These are phyloP conservation scores for Podaxis mareebaensis DNA, from an alignment of 768 basidiomycete genomes.

Conservation along the genomic window DNA sequence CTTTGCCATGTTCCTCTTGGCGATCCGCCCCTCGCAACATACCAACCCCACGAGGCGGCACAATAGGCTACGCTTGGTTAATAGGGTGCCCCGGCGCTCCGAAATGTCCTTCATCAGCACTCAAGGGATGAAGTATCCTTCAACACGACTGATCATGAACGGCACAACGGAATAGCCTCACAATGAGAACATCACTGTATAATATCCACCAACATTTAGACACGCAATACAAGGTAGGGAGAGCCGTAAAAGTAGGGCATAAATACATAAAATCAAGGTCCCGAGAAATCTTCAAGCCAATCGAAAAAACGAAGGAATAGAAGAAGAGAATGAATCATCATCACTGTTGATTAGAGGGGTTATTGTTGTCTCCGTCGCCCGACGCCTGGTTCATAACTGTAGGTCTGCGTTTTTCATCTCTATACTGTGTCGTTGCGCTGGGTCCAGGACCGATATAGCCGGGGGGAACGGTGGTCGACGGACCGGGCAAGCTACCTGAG, in stretches of 20 bases:
- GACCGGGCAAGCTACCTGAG: background rate
- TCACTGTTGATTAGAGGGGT: background rate
- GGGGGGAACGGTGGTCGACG: background rate
- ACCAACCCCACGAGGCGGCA: background rate
- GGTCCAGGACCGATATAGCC: slow-evolving; percentile 7
- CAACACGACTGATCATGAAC: background rate
- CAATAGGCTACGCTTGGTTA: background rate
- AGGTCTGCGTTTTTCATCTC: slow-evolving; percentile 9
- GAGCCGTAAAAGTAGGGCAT: background rate
- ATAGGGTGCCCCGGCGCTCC: background rate
- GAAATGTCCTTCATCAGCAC: background rate
- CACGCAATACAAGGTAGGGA: background rate
- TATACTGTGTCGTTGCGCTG: background rate
- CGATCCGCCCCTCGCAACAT: background rate
- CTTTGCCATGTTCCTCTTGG: background rate
- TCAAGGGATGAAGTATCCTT: background rate
- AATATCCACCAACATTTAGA: background rate
- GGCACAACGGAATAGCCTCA: background rate
- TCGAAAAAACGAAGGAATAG: background rate
- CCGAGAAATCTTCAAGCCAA: background rate
- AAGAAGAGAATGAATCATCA: background rate
- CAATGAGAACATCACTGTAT: background rate
- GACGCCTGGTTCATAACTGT: slow-evolving; percentile 3
- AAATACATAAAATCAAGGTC: background rate
- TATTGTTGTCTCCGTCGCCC: background rate